These are phyloP conservation scores for Globisporangium recalcitrans DNA, from an alignment of 352 stramenopile genomes.

Conservation along the genomic window DNA sequence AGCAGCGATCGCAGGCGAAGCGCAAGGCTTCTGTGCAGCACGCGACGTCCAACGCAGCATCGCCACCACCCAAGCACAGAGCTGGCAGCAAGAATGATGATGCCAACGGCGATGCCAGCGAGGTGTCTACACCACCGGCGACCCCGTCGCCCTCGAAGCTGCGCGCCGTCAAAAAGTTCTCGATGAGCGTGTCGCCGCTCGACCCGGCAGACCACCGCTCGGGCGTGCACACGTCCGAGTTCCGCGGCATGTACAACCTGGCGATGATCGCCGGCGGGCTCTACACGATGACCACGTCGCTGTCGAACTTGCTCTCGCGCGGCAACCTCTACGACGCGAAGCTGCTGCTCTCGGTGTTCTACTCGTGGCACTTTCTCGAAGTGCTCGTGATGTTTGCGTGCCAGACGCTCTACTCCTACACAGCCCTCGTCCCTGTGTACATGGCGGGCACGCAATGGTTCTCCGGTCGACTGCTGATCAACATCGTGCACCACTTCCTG, in stretches of 20 bases:
- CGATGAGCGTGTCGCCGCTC: constrained; percentile 51
- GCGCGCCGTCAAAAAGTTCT: constrained; percentile 53
- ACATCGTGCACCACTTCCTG: constrained; percentile 64
- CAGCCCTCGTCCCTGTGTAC: constrained; percentile 64
- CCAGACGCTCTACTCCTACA: constrained; percentile 67
- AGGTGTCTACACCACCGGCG: neutral
- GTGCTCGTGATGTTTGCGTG: constrained; percentile 62
- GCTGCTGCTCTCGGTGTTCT: constrained; percentile 64
- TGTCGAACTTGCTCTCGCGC: constrained; percentile 45
- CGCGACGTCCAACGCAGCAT: neutral
- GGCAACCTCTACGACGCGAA: constrained; percentile 48
- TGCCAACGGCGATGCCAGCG: neutral
- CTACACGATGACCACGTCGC: constrained; percentile 57
- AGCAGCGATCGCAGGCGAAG: constrained; percentile 7
- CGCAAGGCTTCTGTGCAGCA: constrained; percentile 8
- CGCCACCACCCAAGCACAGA: neutral
- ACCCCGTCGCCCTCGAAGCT: constrained; percentile 3
- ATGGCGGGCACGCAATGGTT: constrained; percentile 41
- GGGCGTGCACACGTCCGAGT: constrained; percentile 71
- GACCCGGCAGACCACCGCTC: constrained; percentile 62
- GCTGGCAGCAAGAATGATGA: neutral
- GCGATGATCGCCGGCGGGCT: constrained; percentile 55
- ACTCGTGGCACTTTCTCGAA: constrained; percentile 65
- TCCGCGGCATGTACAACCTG: constrained; percentile 74
- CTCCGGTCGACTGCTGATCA: constrained; percentile 43